phyloP scores from a whole-genome alignment of 2,329 filamentous ascomycete species.

The Periconia digitata region DNA sequence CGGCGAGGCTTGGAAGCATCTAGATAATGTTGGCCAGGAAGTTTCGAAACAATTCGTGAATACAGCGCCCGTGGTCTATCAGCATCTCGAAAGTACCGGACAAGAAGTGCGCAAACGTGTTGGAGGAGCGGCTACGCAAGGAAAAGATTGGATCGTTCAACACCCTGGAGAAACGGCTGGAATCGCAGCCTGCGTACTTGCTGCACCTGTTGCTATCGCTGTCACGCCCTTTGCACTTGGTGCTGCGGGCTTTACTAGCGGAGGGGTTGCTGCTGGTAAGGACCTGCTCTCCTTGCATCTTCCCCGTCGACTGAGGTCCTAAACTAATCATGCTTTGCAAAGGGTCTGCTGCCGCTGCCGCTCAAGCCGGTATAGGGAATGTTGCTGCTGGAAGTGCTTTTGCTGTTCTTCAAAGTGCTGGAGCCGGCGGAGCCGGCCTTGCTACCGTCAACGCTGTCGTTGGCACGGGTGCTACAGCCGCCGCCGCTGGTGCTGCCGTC shows the following conservation, averaged over 20 bases:
- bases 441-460: constrained; percentile 15
- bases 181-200: constrained; percentile 8
- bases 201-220: constrained; percentile 9
- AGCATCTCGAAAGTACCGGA: neutral
- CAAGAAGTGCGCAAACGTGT: neutral
- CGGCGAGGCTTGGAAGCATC: constrained; percentile 8
- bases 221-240: constrained; percentile 2
- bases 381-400: constrained; percentile 18
- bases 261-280: constrained; percentile 17
- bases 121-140: constrained; percentile 1
- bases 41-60: constrained; percentile 1
- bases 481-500: constrained; percentile 8
- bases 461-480: constrained; percentile 5
- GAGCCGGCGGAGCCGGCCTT: constrained; percentile 14
- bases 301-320: neutral
- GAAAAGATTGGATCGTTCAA: constrained; percentile 13
- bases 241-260: constrained; percentile 12
- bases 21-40: constrained; percentile 8
- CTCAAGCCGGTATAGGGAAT: constrained; percentile 11
- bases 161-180: constrained; percentile 12
- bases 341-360: constrained; percentile 3
- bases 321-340: neutral
- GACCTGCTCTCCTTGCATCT: neutral
- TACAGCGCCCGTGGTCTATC: neutral
- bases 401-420: constrained; percentile 22